phyloP scores from a whole-genome alignment of 441 rosid genomes.

The Metrosideros polymorpha region DNA sequence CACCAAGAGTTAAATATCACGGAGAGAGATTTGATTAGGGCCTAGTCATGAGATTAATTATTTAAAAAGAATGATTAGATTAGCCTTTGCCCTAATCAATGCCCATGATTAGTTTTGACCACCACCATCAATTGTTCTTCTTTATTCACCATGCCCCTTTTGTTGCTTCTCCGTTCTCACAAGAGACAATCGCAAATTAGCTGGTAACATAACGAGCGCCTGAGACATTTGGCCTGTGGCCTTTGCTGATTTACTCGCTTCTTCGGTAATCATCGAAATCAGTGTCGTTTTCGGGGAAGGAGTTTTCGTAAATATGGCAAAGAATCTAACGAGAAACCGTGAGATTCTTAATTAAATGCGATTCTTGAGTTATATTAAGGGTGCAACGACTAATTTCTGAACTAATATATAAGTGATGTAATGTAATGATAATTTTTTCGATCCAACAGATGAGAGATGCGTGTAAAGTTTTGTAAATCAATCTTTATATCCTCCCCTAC shows the following conservation, averaged over 20 bases:
- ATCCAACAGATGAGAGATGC: fast-evolving
- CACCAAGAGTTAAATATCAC: constrained; percentile 2
- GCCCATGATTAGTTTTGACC: neutral
- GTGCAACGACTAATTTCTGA: neutral
- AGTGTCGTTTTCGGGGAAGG: neutral
- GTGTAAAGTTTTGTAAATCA: neutral
- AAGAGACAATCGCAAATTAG: neutral
- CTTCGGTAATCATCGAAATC: neutral
- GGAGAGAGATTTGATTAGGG: neutral
- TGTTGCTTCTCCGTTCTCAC: neutral
- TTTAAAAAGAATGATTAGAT: neutral
- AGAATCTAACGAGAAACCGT: neutral
- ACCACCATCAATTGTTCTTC: neutral
- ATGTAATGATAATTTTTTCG: neutral
- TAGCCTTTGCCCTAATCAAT: neutral
- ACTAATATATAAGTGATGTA: fast-evolving
- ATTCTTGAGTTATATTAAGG: neutral
- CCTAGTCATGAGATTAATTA: neutral
- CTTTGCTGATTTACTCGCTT: neutral
- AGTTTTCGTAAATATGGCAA: neutral
- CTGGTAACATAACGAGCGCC: neutral
- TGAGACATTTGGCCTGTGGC: neutral
- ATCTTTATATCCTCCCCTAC: neutral
- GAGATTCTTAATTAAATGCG: neutral
- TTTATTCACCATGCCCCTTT: neutral